A percentile compares a stretch with the other conserved stretches of the same genome.
Evolutionary conservation across 805 yeast species (phyloP).

Genomic region (Middelhovenomyces tepae): DNA sequence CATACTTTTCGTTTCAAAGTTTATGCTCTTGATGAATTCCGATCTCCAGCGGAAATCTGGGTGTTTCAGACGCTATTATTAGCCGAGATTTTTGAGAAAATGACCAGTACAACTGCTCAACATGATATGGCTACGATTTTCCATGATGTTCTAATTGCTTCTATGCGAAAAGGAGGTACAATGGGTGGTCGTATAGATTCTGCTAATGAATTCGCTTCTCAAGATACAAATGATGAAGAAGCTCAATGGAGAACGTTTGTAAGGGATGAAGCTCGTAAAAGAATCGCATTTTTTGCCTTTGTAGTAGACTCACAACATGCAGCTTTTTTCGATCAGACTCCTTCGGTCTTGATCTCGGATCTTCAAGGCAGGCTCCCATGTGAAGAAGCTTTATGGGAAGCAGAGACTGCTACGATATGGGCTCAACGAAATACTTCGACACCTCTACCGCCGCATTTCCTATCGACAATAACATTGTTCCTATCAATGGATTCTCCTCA

Average conservation of each 20-base stretch:
- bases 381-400: too few species aligned
- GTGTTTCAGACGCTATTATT: slow-evolving; percentile 56
- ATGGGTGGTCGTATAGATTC: slow-evolving; percentile 9
- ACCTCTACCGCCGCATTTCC: slow-evolving; percentile 16
- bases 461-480: slow-evolving; percentile 13
- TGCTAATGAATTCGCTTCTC: background rate
- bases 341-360: too few species aligned
- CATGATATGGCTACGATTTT: slow-evolving; percentile 20
- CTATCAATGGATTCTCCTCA: slow-evolving; percentile 12
- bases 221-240: slow-evolving; percentile 1
- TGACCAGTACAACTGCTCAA: slow-evolving; percentile 19
- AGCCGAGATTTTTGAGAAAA: slow-evolving; percentile 63
- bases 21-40: slow-evolving; percentile 57
- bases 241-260: too few species aligned
- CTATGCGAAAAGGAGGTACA: slow-evolving; percentile 16
- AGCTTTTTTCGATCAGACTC: background rate
- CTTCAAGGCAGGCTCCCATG: too few species aligned
- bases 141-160: slow-evolving; percentile 18
- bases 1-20: slow-evolving; percentile 54
- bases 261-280: background rate
- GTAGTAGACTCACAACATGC: background rate
- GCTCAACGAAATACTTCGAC: slow-evolving; percentile 3
- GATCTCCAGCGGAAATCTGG: slow-evolving; percentile 63
- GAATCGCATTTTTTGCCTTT: slow-evolving; percentile 2
- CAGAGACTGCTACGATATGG: slow-evolving; percentile 16